Conservation (phyloP, 805 yeast genomes). For the Cyberlindnera sargentensis region DNA sequence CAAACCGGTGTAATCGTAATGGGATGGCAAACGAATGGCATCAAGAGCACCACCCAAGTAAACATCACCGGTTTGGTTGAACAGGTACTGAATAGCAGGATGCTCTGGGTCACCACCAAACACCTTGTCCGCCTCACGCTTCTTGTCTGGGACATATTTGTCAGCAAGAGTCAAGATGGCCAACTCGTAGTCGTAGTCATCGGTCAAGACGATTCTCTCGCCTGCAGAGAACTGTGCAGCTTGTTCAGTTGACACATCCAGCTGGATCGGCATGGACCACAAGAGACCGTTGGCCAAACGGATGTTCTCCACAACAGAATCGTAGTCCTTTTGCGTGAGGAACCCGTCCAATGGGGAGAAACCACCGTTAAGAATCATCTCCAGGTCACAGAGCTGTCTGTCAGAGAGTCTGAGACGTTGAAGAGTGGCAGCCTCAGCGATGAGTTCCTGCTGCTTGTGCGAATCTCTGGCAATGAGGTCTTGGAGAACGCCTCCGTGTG, state of each 20-base stretch:
- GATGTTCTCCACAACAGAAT: slow-evolving; percentile 56
- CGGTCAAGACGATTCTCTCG: slow-evolving; percentile 65
- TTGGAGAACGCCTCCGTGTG: slow-evolving; percentile 89
- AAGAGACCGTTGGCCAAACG: slow-evolving; percentile 70
- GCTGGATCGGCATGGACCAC: slow-evolving; percentile 90
- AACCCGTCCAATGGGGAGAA: slow-evolving; percentile 78
- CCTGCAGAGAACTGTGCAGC: slow-evolving; percentile 42
- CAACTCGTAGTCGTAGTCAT: slow-evolving; percentile 70
- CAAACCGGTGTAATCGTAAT: slow-evolving; percentile 82
- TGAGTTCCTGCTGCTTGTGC: slow-evolving; percentile 44
- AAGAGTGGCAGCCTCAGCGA: slow-evolving; percentile 47
- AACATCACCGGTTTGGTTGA: slow-evolving; percentile 68
- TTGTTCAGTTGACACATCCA: slow-evolving; percentile 56
- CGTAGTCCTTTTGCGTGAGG: slow-evolving; percentile 56
- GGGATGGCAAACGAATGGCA: slow-evolving; percentile 78
- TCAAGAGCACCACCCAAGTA: slow-evolving; percentile 86
- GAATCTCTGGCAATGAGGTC: slow-evolving; percentile 83
- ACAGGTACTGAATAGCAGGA: slow-evolving; percentile 77
- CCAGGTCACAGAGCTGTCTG: slow-evolving; percentile 90
- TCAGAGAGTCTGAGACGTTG: slow-evolving; percentile 55
- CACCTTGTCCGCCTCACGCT: slow-evolving; percentile 72
- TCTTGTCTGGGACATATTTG: slow-evolving; percentile 75
- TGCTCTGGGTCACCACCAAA: slow-evolving; percentile 97
- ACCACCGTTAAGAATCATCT: slow-evolving; percentile 87
- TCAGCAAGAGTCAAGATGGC: slow-evolving; percentile 80